Conservation (phyloP, 495 filamentous ascomycete species). For the Aspergillus heteromorphus region DNA sequence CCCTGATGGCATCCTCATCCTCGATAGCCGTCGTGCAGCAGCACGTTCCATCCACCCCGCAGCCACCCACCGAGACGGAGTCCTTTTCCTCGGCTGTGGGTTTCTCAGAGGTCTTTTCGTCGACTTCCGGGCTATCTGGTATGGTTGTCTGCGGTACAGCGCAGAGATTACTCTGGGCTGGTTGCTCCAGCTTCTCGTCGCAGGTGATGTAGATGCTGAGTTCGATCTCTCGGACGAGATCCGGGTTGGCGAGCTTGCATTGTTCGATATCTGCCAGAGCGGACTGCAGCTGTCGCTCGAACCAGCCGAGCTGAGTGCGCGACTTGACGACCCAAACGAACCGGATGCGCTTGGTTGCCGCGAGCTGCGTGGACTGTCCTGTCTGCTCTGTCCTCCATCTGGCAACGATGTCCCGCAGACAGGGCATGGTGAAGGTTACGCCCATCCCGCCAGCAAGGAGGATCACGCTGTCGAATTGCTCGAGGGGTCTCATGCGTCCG, state of each 20-base stretch:
- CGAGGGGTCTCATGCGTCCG: constrained; percentile 41
- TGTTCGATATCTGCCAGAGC: constrained; percentile 48
- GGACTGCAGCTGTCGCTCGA: constrained; percentile 55
- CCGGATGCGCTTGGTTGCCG: constrained; percentile 58
- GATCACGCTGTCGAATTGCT: constrained; percentile 54
- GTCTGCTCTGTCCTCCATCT: constrained; percentile 26
- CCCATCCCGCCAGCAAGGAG: constrained; percentile 60
- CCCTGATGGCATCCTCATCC: constrained; percentile 36
- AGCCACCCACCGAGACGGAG: constrained; percentile 11
- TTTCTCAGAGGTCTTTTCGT: constrained; percentile 12
- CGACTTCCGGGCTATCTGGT: not conserved
- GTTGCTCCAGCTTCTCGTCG: constrained; percentile 38
- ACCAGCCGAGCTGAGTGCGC: constrained; percentile 63
- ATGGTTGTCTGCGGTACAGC: not conserved
- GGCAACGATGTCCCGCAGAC: constrained; percentile 46
- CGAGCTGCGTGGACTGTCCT: constrained; percentile 3
- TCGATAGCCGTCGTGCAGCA: constrained; percentile 49
- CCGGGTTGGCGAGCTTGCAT: constrained; percentile 21
- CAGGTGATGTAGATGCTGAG: constrained; percentile 59
- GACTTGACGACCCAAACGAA: constrained; percentile 73
- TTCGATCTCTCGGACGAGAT: constrained; percentile 40
- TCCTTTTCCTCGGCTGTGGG: not conserved
- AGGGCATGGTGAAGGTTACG: constrained; percentile 49
- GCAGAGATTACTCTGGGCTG: constrained; percentile 2
- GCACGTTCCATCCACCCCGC: constrained; percentile 40